These are phyloP conservation scores for Viridothelium virens DNA, from an alignment of 495 filamentous ascomycete species.

Conservation along the genomic window DNA sequence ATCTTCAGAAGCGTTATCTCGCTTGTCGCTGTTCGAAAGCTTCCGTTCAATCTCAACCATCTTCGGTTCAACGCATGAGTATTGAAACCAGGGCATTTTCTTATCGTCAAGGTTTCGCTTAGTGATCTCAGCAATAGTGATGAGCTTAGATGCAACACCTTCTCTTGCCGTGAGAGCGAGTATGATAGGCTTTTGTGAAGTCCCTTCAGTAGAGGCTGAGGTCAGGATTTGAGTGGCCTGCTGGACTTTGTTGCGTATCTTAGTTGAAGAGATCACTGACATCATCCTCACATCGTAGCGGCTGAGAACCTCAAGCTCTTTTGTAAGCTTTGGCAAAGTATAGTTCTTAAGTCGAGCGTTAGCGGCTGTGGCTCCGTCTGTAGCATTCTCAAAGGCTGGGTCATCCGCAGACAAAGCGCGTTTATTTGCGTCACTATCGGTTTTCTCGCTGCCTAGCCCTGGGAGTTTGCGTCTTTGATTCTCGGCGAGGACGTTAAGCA, in stretches of 20 bases:
- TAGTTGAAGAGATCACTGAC: constrained; percentile 4
- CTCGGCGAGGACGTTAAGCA: neutral
- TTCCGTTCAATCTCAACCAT: constrained; percentile 29
- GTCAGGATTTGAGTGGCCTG: constrained; percentile 1
- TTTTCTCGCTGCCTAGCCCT: neutral
- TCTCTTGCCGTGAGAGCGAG: constrained; percentile 48
- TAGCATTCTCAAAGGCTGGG: neutral
- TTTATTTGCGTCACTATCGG: neutral
- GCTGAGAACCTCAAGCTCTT: neutral
- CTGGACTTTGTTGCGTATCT: constrained; percentile 9
- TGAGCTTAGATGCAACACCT: constrained; percentile 48
- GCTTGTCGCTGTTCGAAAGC: constrained; percentile 15
- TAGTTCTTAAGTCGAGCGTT: neutral
- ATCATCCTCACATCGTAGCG: constrained; percentile 7
- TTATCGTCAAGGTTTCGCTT: constrained; percentile 50
- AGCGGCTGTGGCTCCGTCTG: neutral
- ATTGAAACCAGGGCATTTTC: constrained; percentile 54
- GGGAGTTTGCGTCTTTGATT: neutral
- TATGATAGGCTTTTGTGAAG: constrained; percentile 28
- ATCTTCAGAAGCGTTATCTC: constrained; percentile 18
- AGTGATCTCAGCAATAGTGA: constrained; percentile 57
- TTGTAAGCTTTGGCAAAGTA: neutral
- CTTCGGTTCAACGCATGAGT: constrained; percentile 38
- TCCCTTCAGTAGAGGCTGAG: neutral
- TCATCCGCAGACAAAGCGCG: neutral